These are phyloP conservation scores for Strobilomyces echinocephalus DNA, from an alignment of 768 basidiomycete species.

Conservation along the genomic window DNA sequence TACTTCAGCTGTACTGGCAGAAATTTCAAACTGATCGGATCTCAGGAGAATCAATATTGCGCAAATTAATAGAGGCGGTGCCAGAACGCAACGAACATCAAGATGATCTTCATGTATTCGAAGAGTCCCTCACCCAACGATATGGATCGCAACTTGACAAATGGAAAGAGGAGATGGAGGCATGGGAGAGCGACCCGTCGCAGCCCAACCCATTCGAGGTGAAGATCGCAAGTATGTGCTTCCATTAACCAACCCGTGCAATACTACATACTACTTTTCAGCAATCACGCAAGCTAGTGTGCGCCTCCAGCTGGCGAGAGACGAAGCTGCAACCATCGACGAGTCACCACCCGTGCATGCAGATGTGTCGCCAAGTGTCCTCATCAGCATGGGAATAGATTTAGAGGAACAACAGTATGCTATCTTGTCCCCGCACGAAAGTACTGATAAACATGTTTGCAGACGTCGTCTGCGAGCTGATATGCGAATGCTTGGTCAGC, in stretches of 20 bases:
- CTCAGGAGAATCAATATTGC: too few species aligned
- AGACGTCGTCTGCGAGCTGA: background rate
- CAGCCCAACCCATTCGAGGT: conserved; percentile 10
- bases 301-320: background rate
- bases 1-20: too few species aligned
- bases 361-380: background rate
- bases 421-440: too few species aligned
- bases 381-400: background rate
- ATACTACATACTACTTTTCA: too few species aligned
- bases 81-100: conserved; percentile 5
- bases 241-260: too few species aligned
- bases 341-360: background rate
- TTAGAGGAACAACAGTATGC: background rate
- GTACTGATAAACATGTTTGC: background rate
- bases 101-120: conserved; percentile 2
- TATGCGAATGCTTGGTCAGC: background rate
- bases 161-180: background rate
- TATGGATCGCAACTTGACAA: background rate
- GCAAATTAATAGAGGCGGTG: conserved; percentile 1
- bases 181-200: conserved; percentile 4
- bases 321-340: background rate
- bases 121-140: background rate
- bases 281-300: background rate
- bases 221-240: background rate
- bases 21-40: too few species aligned